Conservation (phyloP, 2,329 filamentous ascomycete genomes). For the Botryosphaeria dothidea region DNA sequence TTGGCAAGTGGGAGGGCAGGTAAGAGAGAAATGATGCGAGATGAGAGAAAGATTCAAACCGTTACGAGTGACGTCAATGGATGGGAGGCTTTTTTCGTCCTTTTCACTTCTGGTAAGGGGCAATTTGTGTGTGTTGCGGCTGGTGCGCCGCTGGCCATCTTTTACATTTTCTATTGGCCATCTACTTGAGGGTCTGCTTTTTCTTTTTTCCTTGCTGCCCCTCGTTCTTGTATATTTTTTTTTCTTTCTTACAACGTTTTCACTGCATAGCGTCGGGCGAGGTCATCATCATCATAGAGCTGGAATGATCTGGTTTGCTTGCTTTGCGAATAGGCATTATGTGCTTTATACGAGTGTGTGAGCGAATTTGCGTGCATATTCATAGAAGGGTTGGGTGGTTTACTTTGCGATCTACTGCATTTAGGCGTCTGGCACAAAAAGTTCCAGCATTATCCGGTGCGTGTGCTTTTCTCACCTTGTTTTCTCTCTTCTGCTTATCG, state of each 20-base stretch:
- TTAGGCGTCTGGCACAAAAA: background rate
- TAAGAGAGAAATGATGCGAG: background rate
- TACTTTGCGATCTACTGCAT: background rate
- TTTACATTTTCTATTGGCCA: background rate
- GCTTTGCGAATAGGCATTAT: background rate
- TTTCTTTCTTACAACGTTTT: background rate
- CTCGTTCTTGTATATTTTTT: background rate
- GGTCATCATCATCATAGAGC: background rate
- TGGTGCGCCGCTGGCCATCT: background rate
- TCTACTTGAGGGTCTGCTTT: background rate
- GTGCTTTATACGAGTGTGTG: background rate
- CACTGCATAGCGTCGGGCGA: background rate
- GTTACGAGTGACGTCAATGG: conserved; percentile 1
- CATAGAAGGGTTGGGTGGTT: background rate
- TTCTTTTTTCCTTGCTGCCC: background rate
- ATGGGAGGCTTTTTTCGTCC: background rate
- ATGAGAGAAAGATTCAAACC: background rate
- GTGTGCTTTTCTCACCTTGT: background rate
- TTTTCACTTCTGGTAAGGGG: background rate
- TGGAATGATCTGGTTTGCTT: background rate
- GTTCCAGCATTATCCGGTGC: background rate
- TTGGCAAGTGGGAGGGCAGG: conserved; percentile 25
- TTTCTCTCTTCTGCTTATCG: background rate
- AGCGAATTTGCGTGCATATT: background rate
- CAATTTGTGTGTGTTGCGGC: background rate